Evolutionary conservation across 2,329 filamentous ascomycete species (phyloP).

Genomic region (Verticillium tricorpus): DNA sequence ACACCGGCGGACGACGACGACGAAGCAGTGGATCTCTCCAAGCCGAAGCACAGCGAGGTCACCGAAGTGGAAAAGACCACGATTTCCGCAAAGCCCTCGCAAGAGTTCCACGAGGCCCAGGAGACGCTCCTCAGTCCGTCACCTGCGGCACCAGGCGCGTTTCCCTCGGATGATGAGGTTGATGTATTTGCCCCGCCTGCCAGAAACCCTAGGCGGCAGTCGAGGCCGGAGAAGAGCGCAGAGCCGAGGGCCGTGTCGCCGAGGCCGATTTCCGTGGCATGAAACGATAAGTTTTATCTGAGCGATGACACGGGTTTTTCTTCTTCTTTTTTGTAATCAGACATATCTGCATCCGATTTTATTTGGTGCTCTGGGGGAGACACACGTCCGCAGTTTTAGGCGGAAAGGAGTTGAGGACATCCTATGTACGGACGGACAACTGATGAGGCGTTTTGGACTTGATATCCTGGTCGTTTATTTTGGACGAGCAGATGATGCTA

Average conservation of each 20-base stretch:
- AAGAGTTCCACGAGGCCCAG: background rate
- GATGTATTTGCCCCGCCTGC: background rate
- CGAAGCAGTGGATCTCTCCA: slow-evolving; percentile 2
- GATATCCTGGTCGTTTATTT: background rate
- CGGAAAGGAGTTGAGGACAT: background rate
- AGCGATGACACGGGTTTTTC: background rate
- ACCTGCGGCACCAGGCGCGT: background rate
- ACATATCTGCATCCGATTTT: background rate
- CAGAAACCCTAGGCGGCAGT: background rate
- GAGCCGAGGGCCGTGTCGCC: background rate
- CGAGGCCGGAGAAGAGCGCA: background rate
- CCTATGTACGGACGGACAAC: background rate
- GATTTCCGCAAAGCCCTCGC: background rate
- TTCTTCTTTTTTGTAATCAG: background rate
- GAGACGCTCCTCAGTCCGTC: background rate
- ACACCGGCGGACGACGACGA: slow-evolving; percentile 4
- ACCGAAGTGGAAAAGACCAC: slow-evolving; percentile 4
- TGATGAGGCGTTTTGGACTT: background rate
- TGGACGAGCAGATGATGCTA: background rate
- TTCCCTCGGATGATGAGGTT: background rate
- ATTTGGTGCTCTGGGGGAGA: background rate
- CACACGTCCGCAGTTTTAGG: background rate
- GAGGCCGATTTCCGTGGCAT: background rate
- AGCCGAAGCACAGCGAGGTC: slow-evolving; percentile 18
- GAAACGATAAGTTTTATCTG: background rate